Base-by-base conservation (phyloP, 2,329 filamentous ascomycete species). In the Microdochium trichocladiopsis region DNA sequence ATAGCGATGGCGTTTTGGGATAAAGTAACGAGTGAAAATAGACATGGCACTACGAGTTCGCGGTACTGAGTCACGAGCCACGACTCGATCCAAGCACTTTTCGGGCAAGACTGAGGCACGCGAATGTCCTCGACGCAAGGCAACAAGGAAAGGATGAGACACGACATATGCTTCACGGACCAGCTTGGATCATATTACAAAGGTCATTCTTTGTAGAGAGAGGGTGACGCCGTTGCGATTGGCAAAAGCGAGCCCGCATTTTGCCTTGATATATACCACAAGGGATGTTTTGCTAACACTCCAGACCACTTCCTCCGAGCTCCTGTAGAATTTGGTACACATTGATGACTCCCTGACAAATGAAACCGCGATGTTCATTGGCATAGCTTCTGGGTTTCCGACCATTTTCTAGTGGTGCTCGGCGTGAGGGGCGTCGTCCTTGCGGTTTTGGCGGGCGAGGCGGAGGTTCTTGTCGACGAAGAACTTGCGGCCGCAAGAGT, bases 381-480 rank as follows among this genome's bases (percentile, higher is more conserved):
- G 24, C 47, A 23, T 14, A 48, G 21, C 23, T 18, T 45, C 16
- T 45, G 21, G 6, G n/a, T 18, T 53, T 55, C 22, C 43, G 48
- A 49, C 50, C 28, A 52, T 33, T 49, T 31, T 41, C 64, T 69
- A 71, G 59, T 72, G 67, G 55, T 72, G 65, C 43, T 61, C 59
- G 10, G 52, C 61, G 45, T 55, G 54, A 51, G 66, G 53, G 45
- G 68, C 73, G 50, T 72, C 72, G 53, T 70, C 67, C 52, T 70
- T 68, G 57, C 78, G 77, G 69, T 77, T 79, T 73, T 90, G 85
- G 68, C 91, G 86, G 70, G 77, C 78, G 62, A 97, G 84, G 69
- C 94, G 90, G 65, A 99, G 87, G 64, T 88, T 95, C 82, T 93
- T 93, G 80, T 99, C 94, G 63, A 86, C 84, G 57, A 83, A 70